Base-by-base conservation (phyloP, 768 basidiomycete species). In the Tulasnella sp. region DNA sequence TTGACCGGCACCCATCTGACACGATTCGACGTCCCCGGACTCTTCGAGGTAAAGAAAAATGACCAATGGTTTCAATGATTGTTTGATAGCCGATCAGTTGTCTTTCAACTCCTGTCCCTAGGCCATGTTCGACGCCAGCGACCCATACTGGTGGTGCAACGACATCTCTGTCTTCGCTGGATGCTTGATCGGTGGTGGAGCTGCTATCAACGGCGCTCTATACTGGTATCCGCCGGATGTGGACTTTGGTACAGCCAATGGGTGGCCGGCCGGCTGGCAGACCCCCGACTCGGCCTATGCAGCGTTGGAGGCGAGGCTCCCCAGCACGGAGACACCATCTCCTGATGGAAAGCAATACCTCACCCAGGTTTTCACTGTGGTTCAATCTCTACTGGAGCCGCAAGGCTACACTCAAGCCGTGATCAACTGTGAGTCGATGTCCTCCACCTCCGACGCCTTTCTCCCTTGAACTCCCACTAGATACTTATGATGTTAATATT, bases 141-240 rank as follows among this genome's bases (percentile, higher is more conserved):
- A 80, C 63, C 71, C 64, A 1, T 83, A 73, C 69, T 84, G 78
- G 76, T 84, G 80, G 80, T 84, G 81, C 70, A 81, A 79, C 68
- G 82, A 83, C 67, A 70, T 81, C 60, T 80, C 73, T 24, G 75
- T 78, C 24, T 84, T 82, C 67, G 82, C 81, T 22, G 82, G 81
- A 30, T 84, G 82, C 66, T 66, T 83, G 30, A 66, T 83, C 19
- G 82, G 82, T 59, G 82, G 82, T 19, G 82, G 81, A 38, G 79
- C 78, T 4, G 74, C 81, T 2, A 73, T 84, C 64, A 83, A 84
- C 67, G 82, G 80, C 10, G 43, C 43, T 27, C 42, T 42, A 2
- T 43, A 41, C 59, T 29, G 80, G 80, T 68, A 73, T 30, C 79
- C 81, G 8, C 67, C 74, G n/a, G 70, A 73, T 60, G 67, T 70